A percentile compares a stretch with the other conserved stretches of the same genome.
These are phyloP conservation scores for Solanum dulcamara DNA, from an alignment of 257 asterid genomes.

Conservation along the genomic window DNA sequence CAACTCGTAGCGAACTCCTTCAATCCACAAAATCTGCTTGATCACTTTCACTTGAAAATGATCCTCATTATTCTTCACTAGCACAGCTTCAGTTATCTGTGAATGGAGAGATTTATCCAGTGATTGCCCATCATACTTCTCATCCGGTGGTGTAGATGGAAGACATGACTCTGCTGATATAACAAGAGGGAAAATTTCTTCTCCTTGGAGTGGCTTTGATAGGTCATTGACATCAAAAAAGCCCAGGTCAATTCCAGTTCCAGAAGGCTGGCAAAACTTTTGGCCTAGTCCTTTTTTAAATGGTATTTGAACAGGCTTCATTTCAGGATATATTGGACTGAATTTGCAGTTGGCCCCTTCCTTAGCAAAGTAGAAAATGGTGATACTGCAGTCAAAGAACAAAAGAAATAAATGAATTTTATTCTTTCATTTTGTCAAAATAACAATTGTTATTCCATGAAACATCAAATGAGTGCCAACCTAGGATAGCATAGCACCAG, in stretches of 20 bases:
- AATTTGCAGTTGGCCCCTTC: constrained; percentile 55
- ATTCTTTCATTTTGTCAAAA: not conserved
- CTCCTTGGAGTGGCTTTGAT: constrained; percentile 55
- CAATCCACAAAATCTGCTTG: constrained; percentile 71
- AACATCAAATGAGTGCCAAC: not conserved
- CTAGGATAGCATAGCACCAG: not conserved
- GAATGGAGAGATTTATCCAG: constrained; percentile 35
- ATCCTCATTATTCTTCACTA: constrained; percentile 39
- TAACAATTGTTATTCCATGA: not conserved
- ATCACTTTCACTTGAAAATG: constrained; percentile 57
- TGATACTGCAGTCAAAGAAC: constrained; percentile 42
- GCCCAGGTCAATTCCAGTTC: constrained; percentile 84
- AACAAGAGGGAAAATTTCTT: constrained; percentile 75
- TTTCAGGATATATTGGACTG: constrained; percentile 63
- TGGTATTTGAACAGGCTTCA: constrained; percentile 53
- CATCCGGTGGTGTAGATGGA: constrained; percentile 13
- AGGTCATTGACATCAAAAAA: constrained; percentile 74
- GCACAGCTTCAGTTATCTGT: constrained; percentile 73
- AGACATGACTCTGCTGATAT: constrained; percentile 54
- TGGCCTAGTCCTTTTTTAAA: constrained; percentile 73
- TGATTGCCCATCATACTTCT: constrained; percentile 8
- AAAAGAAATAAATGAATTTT: not conserved
- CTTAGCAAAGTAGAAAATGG: constrained; percentile 73
- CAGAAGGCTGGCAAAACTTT: constrained; percentile 80
- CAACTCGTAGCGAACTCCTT: constrained; percentile 75